A percentile compares a stretch with the other conserved stretches of the same genome.
These are phyloP conservation scores for Rhizopus sp. DNA, from an alignment of 371 early-diverging fungal genomes.

Conservation along the genomic window DNA sequence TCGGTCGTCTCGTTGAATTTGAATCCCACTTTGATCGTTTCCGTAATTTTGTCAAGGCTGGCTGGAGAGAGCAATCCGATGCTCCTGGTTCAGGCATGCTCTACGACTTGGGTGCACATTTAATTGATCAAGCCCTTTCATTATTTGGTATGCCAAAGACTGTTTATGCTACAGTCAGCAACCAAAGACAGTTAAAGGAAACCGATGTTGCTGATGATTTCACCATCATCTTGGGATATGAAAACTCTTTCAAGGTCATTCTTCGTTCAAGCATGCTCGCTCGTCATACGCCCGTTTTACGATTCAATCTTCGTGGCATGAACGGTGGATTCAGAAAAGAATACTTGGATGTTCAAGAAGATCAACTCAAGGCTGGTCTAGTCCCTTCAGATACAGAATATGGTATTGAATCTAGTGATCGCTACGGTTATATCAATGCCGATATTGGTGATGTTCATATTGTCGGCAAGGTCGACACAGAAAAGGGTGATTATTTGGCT, in stretches of 20 bases:
- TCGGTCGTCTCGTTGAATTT: slow-evolving; percentile 73
- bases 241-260: slow-evolving; percentile 58
- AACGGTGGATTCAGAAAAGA: slow-evolving; percentile 69
- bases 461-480: slow-evolving; percentile 60
- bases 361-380: slow-evolving; percentile 67
- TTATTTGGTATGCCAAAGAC: slow-evolving; percentile 73
- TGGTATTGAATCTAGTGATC: slow-evolving; percentile 54
- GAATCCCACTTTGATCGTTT: slow-evolving; percentile 80
- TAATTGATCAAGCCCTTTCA: slow-evolving; percentile 75
- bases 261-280: slow-evolving; percentile 75
- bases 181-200: slow-evolving; percentile 67
- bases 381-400: slow-evolving; percentile 51
- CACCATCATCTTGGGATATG: slow-evolving; percentile 65
- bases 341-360: slow-evolving; percentile 75
- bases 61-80: slow-evolving; percentile 72
- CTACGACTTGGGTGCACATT: slow-evolving; percentile 77
- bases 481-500: slow-evolving; percentile 57
- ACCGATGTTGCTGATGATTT: slow-evolving; percentile 65
- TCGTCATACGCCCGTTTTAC: slow-evolving; percentile 61
- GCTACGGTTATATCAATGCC: slow-evolving; percentile 61
- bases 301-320: slow-evolving; percentile 73
- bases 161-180: slow-evolving; percentile 62
- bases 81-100: slow-evolving; percentile 72
- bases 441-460: slow-evolving; percentile 55
- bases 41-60: slow-evolving; percentile 68